Base-by-base conservation (phyloP, 805 yeast genomes). In the Sugiyamaella floridensis region DNA sequence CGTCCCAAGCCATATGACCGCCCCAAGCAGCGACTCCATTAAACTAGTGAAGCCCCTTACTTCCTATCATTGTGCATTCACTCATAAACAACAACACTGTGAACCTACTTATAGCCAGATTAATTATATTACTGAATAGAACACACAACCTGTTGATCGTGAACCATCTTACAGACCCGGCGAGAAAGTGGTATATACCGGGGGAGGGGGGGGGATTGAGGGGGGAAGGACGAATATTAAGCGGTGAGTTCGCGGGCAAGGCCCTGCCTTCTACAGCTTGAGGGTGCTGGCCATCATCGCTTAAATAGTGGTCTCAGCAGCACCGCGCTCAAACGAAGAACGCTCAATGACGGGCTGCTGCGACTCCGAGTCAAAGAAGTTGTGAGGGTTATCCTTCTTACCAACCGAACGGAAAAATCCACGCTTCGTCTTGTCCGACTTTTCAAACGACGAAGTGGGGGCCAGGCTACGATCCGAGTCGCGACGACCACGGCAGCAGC, bases 401-500 rank as follows among this genome's bases (percentile, higher is more conserved):
- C 29, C 29, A 40, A 48, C 51, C 12, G 51, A 40, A 5, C 46
- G 44, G 51, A 48, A 48, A 40, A 48, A 48, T 6, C 51, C 51
- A 22, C 51, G 41, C 41, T 32, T 40, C 40, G 34, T 20, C 19
- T 44, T 20, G 19, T 41, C 18, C 20, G 40, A 37, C 50, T 47
- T 47, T 29, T 47, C 50, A 37, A 40, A 47, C 14, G 50, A 40
- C 32, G 51, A 40, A 15, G 20, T 40, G 16, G 45, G 51, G n/a
- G 16, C 51, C 37, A 40, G 22, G 15, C 41, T 37, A 22, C 43
- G 22, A 46, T 48, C 51, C 10, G 12, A 15, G 49, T 47, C 6
- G 32, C 51, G 22, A 22, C 56, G 41, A 28, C 46, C 47, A 20
- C 47, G 15, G 50, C 57, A 50, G 49, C 60, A 51, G 16, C 53